Conservation (phyloP, 805 yeast species). For the Pichia exigua region DNA sequence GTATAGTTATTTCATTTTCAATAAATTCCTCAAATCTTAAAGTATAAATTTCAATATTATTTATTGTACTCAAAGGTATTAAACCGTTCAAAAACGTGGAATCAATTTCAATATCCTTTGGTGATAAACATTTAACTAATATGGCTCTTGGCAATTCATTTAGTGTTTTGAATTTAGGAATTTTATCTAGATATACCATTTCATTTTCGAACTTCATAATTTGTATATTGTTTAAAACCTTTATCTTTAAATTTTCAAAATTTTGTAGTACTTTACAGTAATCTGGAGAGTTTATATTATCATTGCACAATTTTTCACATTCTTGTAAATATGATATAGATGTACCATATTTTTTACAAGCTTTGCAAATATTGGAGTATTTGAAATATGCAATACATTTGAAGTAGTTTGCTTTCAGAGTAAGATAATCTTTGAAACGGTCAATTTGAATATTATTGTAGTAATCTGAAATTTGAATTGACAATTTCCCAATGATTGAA, state of each 20-base stretch:
- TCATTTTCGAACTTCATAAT: conserved; percentile 75
- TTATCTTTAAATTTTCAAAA: conserved; percentile 39
- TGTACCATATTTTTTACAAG: conserved; percentile 53
- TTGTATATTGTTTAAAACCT: conserved; percentile 37
- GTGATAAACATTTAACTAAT: conserved; percentile 41
- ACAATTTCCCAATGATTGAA: conserved; percentile 53
- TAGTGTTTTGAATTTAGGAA: conserved; percentile 41
- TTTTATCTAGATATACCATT: conserved; percentile 59
- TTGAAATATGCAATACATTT: conserved; percentile 65
- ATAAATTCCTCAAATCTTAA: conserved; percentile 29
- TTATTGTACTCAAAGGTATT: conserved; percentile 59
- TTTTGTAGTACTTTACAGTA: conserved; percentile 38
- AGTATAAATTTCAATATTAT: conserved; percentile 57
- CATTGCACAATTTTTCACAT: conserved; percentile 33
- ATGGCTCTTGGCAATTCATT: conserved; percentile 40
- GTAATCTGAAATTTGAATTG: conserved; percentile 52
- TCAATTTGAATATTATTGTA: conserved; percentile 34
- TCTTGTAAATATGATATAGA: conserved; percentile 52
- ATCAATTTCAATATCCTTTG: conserved; percentile 27
- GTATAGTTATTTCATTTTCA: conserved; percentile 20
- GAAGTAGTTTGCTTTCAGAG: conserved; percentile 58
- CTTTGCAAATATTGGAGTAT: conserved; percentile 41
- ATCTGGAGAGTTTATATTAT: neutral
- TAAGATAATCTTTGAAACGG: conserved; percentile 60
- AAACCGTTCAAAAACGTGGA: conserved; percentile 44